Percentiles rank a stretch among this genome's conserved stretches.
These are phyloP conservation scores for Aquanectria penicillioides DNA, from an alignment of 2,329 filamentous ascomycete species.

Conservation along the genomic window DNA sequence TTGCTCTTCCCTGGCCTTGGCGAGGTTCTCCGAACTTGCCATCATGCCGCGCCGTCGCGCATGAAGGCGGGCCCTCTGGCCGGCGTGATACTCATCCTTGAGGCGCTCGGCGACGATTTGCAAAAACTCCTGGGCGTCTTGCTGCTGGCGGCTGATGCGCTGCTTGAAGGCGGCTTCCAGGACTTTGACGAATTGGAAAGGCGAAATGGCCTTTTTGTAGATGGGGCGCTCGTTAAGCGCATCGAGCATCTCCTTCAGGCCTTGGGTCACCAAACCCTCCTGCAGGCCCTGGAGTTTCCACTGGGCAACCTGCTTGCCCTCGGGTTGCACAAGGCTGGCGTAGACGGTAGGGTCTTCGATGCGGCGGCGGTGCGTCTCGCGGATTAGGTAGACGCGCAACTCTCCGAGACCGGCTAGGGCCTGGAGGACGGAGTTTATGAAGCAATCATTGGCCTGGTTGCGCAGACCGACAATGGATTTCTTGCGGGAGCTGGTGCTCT, in stretches of 20 bases:
- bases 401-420: slow-evolving; percentile 90
- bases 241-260: slow-evolving; percentile 92
- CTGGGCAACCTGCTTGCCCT: slow-evolving; percentile 57
- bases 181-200: slow-evolving; percentile 82
- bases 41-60: slow-evolving; percentile 52
- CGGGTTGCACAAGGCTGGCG: slow-evolving; percentile 65
- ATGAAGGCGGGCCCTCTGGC: slow-evolving; percentile 74
- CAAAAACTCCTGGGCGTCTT: slow-evolving; percentile 97
- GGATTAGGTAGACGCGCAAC: slow-evolving; percentile 89
- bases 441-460: slow-evolving; percentile 95
- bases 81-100: slow-evolving; percentile 93
- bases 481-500: slow-evolving; percentile 74
- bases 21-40: slow-evolving; percentile 22
- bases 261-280: slow-evolving; percentile 83
- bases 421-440: slow-evolving; percentile 96
- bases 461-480: slow-evolving; percentile 88
- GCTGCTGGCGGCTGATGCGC: slow-evolving; percentile 91
- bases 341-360: slow-evolving; percentile 85
- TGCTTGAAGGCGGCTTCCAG: slow-evolving; percentile 89
- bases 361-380: slow-evolving; percentile 85
- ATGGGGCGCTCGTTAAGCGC: slow-evolving; percentile 92
- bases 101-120: slow-evolving; percentile 93
- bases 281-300: slow-evolving; percentile 78
- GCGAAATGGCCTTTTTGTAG: slow-evolving; percentile 92
- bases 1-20: slow-evolving; percentile 33